Evolutionary conservation across 2,329 filamentous ascomycete genomes (phyloP), one percentile per base, ranked within the genome.

Genomic region (Blastomyces emzantsi): DNA sequence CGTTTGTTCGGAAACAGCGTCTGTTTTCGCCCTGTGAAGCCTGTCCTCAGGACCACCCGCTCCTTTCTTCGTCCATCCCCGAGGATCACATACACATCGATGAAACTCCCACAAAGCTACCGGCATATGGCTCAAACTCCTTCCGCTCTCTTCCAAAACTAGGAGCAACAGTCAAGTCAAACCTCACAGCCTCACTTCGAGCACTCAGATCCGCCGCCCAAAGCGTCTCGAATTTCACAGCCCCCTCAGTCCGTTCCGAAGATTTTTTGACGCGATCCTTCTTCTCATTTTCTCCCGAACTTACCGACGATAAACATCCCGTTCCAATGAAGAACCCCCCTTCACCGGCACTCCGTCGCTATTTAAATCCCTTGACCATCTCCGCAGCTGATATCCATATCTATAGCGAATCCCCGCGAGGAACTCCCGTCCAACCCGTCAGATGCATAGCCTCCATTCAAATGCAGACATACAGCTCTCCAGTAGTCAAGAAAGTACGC

Each of bases 251-350:
- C 36, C 83, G 82, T 60, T 80, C 82, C 0, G 83, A 87, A 65
- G 83, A 86, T 66, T 82, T 85, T 63, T 79, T 87, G 51, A 85
- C 83, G 57, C 81, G 82, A 55, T 85, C 85, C 28, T 67, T 80
- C 47, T 79, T 86, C 63, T 79, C 79, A 36, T 77, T 87, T 49
- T 81, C 82, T 59, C 84, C 83, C 9, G 79, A 79, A 49, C 80
- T 85, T 69, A 84, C 83, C 36, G 82, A 84, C 67, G 85, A 87
- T 71, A 81, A 85, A 70, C 80, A 85, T 19, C 85, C 85, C 17
- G 80, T 79, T 54, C 79, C 80, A 1, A 78, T 82, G 66, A 74
- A 79, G 63, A 81, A 80, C 28, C 76, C 82, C 1, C 83, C 84
- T 0, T 82, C 83, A 6, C 78, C 82, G 7, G 84, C 82, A 22